phyloP scores from a whole-genome alignment of 495 filamentous ascomycete genomes.

The Hypoxylon lienhwacheense region DNA sequence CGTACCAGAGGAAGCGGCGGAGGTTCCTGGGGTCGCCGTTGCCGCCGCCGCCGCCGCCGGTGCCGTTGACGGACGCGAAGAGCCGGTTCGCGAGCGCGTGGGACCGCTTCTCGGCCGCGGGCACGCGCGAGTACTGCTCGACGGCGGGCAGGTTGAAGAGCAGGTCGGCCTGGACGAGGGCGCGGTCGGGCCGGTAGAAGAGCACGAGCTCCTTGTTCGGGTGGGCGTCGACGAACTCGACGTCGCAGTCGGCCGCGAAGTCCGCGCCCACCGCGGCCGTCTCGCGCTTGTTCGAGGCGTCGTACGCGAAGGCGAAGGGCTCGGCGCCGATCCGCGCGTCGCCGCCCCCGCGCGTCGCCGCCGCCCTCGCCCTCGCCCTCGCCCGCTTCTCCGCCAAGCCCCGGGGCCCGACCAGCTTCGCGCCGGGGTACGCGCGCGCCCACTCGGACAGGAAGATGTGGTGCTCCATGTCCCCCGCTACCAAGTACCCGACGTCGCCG shows the following conservation, averaged over 20 bases:
- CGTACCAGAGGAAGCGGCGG: constrained; percentile 83
- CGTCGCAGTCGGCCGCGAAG: constrained; percentile 84
- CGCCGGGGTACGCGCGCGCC: constrained; percentile 74
- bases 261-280: constrained; percentile 64
- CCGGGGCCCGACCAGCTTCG: constrained; percentile 80
- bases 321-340: constrained; percentile 66
- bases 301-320: constrained; percentile 68
- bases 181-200: constrained; percentile 74
- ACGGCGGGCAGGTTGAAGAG: constrained; percentile 87
- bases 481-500: constrained; percentile 75
- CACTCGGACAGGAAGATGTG: constrained; percentile 88
- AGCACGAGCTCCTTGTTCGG: constrained; percentile 86
- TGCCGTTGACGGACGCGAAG: constrained; percentile 61
- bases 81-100: constrained; percentile 66
- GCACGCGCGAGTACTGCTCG: constrained; percentile 75
- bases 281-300: constrained; percentile 20
- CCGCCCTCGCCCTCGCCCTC: constrained; percentile 51
- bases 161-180: constrained; percentile 88
- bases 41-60: constrained; percentile 63
- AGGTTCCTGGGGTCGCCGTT: no score
- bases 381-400: constrained; percentile 84
- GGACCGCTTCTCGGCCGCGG: constrained; percentile 55
- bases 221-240: constrained; percentile 80
- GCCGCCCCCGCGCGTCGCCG: no score
- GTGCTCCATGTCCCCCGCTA: constrained; percentile 86